Conservation (phyloP, 2,329 filamentous ascomycete species). For the Colletotrichum gigasporum region DNA sequence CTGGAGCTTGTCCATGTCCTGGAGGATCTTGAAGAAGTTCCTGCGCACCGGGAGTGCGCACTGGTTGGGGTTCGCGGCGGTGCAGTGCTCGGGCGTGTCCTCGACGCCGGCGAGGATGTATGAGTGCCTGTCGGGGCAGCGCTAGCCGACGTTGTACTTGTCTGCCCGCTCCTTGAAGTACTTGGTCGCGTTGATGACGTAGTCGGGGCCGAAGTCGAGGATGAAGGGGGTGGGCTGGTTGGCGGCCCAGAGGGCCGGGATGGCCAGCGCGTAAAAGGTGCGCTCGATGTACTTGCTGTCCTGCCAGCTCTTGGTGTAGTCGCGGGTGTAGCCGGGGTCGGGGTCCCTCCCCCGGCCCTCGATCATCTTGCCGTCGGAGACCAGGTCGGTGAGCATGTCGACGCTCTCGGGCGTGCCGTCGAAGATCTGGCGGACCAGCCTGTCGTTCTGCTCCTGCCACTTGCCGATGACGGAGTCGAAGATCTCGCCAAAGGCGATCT, state of each 20-base stretch:
- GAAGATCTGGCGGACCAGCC: not conserved
- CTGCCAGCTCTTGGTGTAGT: not conserved
- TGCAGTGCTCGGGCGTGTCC: not conserved
- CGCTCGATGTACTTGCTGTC: not conserved
- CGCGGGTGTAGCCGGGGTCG: no score
- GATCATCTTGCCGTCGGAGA: not conserved
- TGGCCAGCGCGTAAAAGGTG: conserved; percentile 4
- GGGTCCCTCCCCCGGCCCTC: not conserved
- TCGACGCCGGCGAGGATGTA: not conserved
- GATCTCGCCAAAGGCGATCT: not conserved
- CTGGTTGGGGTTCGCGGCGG: no score
- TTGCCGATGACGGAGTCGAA: not conserved
- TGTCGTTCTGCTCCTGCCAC: not conserved
- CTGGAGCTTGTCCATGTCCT: no score
- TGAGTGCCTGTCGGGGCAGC: not conserved
- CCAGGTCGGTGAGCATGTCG: not conserved
- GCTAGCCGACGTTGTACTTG: not conserved
- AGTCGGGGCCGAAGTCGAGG: conserved; percentile 4
- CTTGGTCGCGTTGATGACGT: not conserved
- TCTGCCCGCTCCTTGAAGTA: not conserved
- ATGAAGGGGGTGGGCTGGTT: conserved; percentile 9
- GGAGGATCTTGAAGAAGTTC: no score
- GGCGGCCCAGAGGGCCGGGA: conserved; percentile 7
- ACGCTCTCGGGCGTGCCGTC: not conserved
- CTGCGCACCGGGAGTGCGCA: no score